Conservation (phyloP, 495 filamentous ascomycete species). For the Cryomyces minteri region DNA sequence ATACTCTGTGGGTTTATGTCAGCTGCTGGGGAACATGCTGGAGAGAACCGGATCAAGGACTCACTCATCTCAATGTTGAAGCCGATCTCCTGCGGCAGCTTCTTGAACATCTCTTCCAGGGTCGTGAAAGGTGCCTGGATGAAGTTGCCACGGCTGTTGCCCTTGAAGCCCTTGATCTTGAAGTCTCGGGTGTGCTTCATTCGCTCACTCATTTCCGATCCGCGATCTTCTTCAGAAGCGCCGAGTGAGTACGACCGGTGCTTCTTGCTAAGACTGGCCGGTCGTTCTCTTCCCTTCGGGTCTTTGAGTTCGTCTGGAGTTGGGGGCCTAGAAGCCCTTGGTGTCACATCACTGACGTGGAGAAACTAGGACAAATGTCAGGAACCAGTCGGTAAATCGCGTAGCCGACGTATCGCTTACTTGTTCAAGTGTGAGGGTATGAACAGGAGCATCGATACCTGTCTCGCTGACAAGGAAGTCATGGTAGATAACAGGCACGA, state of each 20-base stretch:
- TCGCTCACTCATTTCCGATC: conserved; percentile 55
- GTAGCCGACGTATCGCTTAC: conserved; percentile 3
- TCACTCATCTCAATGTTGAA: conserved; percentile 96
- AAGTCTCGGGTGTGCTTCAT: conserved; percentile 97
- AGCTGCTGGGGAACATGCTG: conserved; percentile 9
- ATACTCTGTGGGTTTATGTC: conserved; percentile 41
- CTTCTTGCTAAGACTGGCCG: not conserved
- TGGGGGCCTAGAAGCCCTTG: conserved; percentile 22
- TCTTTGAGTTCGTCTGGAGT: conserved; percentile 26
- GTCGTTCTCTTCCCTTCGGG: not conserved
- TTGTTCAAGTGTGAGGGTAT: conserved; percentile 85
- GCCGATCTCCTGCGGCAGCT: conserved; percentile 60
- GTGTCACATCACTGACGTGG: conserved; percentile 49
- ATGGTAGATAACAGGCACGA: conserved; percentile 97
- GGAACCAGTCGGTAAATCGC: not conserved
- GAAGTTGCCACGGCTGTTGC: conserved; percentile 78
- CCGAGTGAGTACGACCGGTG: conserved; percentile 20
- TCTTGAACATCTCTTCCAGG: conserved; percentile 76
- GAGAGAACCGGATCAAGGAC: conserved; percentile 13
- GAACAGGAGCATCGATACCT: conserved; percentile 91
- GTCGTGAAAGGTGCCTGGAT: conserved; percentile 94
- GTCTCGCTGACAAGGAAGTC: conserved; percentile 98
- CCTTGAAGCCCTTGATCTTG: conserved; percentile 88
- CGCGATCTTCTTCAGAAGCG: conserved; percentile 25
- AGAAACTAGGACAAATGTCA: conserved; percentile 36